phyloP scores from a whole-genome alignment of 2,329 filamentous ascomycete genomes.

The Trichothecium roseum region DNA sequence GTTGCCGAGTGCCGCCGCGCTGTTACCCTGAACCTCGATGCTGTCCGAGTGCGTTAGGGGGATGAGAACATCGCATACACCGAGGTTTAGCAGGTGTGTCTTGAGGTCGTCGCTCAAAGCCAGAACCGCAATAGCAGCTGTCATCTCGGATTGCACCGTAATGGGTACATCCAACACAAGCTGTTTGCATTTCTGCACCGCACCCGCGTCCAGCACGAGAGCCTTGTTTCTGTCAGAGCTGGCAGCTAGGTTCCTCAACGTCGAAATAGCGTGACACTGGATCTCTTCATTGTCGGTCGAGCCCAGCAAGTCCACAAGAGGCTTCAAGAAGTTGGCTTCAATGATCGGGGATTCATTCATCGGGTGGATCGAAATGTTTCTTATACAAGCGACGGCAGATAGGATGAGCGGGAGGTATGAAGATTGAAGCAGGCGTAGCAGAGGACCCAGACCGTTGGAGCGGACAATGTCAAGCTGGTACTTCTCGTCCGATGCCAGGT shows the following conservation, averaged over 20 bases:
- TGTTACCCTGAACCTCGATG: constrained; percentile 97
- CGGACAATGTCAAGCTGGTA: constrained; percentile 97
- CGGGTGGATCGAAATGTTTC: constrained; percentile 97
- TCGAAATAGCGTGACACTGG: constrained; percentile 97
- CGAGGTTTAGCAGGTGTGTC: constrained; percentile 76
- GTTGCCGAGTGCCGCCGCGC: constrained; percentile 89
- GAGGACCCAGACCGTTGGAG: constrained; percentile 71
- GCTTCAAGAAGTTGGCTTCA: constrained; percentile 90
- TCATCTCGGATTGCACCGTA: constrained; percentile 98
- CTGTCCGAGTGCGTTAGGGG: constrained; percentile 90
- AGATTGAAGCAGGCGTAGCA: constrained; percentile 84
- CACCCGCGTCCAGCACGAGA: constrained; percentile 89
- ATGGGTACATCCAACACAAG: constrained; percentile 86
- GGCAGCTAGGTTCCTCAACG: constrained; percentile 85
- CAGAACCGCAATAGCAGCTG: constrained; percentile 93
- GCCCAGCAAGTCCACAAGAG: constrained; percentile 84
- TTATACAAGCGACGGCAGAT: constrained; percentile 93
- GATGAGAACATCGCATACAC: constrained; percentile 93
- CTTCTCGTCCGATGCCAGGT: constrained; percentile 94
- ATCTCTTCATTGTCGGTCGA: constrained; percentile 98
- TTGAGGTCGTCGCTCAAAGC: constrained; percentile 95
- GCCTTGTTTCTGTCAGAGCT: constrained; percentile 98
- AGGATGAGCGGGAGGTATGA: constrained; percentile 93
- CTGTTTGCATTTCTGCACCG: constrained; percentile 97
- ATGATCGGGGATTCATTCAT: constrained; percentile 98